Evolutionary conservation across 352 stramenopile genomes (phyloP).

Genomic region (Phytopythium mirpurense): DNA sequence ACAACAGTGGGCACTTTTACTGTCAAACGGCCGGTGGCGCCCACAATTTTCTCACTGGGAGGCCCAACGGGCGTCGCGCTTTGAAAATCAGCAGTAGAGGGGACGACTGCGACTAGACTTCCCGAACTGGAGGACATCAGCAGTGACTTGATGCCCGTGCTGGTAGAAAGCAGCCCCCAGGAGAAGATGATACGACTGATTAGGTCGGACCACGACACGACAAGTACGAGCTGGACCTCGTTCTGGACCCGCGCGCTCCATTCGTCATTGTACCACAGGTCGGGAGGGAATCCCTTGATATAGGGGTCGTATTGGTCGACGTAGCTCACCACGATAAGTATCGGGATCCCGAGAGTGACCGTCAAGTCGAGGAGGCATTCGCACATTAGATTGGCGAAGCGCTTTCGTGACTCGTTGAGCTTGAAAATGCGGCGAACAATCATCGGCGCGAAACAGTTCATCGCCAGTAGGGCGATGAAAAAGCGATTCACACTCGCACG

Average conservation of each 20-base stretch:
- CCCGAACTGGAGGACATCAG: neutral
- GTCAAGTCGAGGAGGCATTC: conserved; percentile 19
- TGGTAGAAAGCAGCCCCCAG: conserved; percentile 14
- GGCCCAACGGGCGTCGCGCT: neutral
- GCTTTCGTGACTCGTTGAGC: conserved; percentile 7
- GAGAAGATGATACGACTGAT: conserved; percentile 14
- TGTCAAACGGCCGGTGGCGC: too few relatives aligned
- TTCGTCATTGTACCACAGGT: conserved; percentile 20
- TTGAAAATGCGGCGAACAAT: conserved; percentile 5
- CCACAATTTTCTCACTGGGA: neutral
- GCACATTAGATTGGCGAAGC: conserved; percentile 17
- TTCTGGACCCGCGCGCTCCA: conserved; percentile 15
- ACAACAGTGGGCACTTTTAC: neutral
- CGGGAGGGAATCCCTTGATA: conserved; percentile 8
- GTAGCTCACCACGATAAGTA: conserved; percentile 12
- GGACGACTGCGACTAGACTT: neutral
- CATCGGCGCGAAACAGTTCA: conserved; percentile 26
- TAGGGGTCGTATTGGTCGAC: conserved; percentile 6
- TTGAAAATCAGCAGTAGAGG: neutral
- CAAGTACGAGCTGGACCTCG: conserved; percentile 18
- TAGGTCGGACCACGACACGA: conserved; percentile 22
- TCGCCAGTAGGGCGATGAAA: conserved; percentile 19
- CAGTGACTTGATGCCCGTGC: conserved; percentile 17
- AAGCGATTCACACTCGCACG: conserved; percentile 27
- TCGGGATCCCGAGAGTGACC: conserved; percentile 6